Evolutionary conservation across 2,329 filamentous ascomycete species (phyloP), one percentile per base, ranked within the genome.

Genomic region (Botrytis elliptica): DNA sequence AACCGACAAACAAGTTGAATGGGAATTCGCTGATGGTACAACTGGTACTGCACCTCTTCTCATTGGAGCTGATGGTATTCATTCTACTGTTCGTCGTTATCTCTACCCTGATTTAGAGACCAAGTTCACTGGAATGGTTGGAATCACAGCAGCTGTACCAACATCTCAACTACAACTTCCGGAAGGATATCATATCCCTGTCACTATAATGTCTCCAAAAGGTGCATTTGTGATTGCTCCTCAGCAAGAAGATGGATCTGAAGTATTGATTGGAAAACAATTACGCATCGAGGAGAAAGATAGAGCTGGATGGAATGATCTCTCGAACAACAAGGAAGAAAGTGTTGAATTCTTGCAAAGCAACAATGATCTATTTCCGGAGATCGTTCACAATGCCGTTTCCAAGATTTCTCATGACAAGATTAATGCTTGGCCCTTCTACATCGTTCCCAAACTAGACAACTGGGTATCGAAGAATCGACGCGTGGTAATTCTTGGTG

Each of bases 61-160:
- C 0, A 82, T 90, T 25, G 88, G 88, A 0, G 86, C 87, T 0
- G 88, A 91, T 74, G 88, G 89, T 1, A 90, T 90, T 68, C 87
- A 90, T 77, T 89, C 88, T 0, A 82, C 81, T 0, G 86, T 90
- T 0, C 84, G 88, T 4, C 83, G 81, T 5, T 85, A 88, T 60
- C 81, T 91, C 0, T 83, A 86, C 64, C 86, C 87, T 0, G 82
- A 84, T 0, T 76, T 87, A 1, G 78, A 83, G 49, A 85, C 88
- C 1, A 82, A 81, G 1, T 90, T 88, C 77, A 85, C 84, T 1
- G 85, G 85, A 52, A 84, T 86, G 79, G 79, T 82, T 18, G 84
- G 82, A 14, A 80, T 86, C 36, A 77, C 77, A 5, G 73, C 77
- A 18, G 75, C 80, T 72, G 38, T 81, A 44, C 20, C 73, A 38